Conservation (phyloP, 768 basidiomycete species). For the Suillus subaureus region DNA sequence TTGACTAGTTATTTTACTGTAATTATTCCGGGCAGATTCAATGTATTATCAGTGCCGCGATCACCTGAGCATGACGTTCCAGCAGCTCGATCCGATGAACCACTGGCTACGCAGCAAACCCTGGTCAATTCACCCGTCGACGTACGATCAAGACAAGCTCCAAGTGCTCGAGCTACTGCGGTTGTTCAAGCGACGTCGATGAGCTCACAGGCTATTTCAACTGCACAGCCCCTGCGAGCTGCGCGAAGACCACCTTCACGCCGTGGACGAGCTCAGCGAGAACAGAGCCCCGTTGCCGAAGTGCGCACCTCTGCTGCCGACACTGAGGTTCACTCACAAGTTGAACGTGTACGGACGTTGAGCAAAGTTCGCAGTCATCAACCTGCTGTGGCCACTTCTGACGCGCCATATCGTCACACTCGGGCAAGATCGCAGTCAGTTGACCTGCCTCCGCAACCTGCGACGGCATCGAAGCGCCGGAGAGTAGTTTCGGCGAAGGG, state of each 20-base stretch:
- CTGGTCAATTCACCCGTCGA: conserved; percentile 23
- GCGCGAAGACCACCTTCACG: conserved; percentile 5
- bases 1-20: background rate
- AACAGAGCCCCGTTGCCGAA: background rate
- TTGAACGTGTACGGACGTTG: background rate
- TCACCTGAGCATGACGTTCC: conserved; percentile 6
- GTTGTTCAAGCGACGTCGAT: background rate
- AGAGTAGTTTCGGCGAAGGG: conserved; percentile 11
- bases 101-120: conserved; percentile 27
- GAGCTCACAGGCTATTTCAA: background rate
- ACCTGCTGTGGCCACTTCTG: background rate
- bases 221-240: background rate
- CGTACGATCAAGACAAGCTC: background rate
- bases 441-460: conserved; percentile 14
- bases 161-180: background rate
- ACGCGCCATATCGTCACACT: conserved; percentile 21
- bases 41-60: background rate
- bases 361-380: background rate
- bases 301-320: background rate
- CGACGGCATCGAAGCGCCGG: background rate
- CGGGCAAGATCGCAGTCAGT: conserved; percentile 26
- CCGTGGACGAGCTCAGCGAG: background rate
- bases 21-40: conserved; percentile 7
- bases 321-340: background rate
- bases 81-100: conserved; percentile 8